Evolutionary conservation across 2,329 filamentous ascomycete species (phyloP), one percentile per base, ranked within the genome.

Genomic region (Cadophora luteo-olivacea): DNA sequence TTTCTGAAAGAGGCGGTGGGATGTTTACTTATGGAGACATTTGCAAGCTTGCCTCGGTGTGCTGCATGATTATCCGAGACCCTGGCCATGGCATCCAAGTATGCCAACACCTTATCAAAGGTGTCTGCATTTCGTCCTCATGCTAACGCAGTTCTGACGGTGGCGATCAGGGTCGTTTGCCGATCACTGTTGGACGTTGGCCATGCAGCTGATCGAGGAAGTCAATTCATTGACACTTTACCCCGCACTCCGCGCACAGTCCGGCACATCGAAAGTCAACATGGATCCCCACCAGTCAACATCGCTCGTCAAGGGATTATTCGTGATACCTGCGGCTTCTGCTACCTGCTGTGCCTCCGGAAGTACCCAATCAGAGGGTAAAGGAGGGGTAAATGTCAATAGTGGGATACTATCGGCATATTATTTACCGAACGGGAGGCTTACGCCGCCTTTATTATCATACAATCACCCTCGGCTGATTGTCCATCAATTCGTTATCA

Each of bases 331-430:
- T 60, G 55, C 36, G 4, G 0, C 9, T 22, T 24, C 22, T 19
- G 3, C 19, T 25, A 41, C 6, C 36, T 60, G n/a, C 36, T 45
- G 36, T 60, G 57, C 33, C 57, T 16, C 57, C 14, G 14, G 8
- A 14, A 25, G 6, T 41, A 22, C 36, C 55, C 55, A 36, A 58
- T 38, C 55, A 41, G 2, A 36, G 55, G n/a, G 12, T 38, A 58
- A 45, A 41, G 9, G 36, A 25, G 36, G 36, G 57, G 36, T 60
- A 60, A 29, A 60, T 41, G 57, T 60, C 57, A 60, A 60, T 19
- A 60, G 57, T 60, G 57, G 57, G 57, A 60, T 60, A 12, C 22
- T 25, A 60, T 45, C 57, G 57, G 57, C 57, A 60, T 4, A 25
- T 45, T 6, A 6, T 45, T 60, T 41, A 60, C 57, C 57, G 57